Percentiles rank a stretch among this genome's conserved stretches.
These are phyloP conservation scores for Phlegmacium glaucopus DNA, from an alignment of 768 basidiomycete genomes.

Conservation along the genomic window DNA sequence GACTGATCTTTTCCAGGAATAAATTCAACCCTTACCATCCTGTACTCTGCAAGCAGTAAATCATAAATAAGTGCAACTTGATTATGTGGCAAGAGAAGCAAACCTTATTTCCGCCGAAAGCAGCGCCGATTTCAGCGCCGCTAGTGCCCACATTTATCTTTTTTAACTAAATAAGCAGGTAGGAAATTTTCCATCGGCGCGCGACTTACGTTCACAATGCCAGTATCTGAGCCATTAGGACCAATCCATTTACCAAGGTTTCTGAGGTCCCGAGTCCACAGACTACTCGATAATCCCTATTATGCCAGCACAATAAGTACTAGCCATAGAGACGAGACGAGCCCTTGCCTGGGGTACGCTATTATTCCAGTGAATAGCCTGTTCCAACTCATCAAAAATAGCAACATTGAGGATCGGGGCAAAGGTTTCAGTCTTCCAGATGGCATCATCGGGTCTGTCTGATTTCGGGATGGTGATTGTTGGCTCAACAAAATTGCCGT, in stretches of 20 bases:
- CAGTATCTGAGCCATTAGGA: conserved; percentile 83
- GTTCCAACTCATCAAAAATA: conserved; percentile 80
- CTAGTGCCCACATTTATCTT: conserved; percentile 60
- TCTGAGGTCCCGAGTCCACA: conserved; percentile 86
- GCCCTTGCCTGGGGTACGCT: conserved; percentile 67
- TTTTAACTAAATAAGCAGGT: too few relatives aligned
- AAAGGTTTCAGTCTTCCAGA: conserved; percentile 83
- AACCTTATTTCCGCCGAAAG: conserved; percentile 94
- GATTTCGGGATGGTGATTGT: conserved; percentile 73
- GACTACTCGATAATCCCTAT: conserved; percentile 82
- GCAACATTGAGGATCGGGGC: conserved; percentile 87
- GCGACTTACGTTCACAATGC: conserved; percentile 81
- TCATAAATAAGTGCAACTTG: conserved; percentile 3
- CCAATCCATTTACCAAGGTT: conserved; percentile 92
- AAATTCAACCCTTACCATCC: conserved; percentile 60
- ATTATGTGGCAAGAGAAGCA: conserved; percentile 19
- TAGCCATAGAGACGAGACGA: conserved; percentile 8
- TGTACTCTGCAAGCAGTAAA: conserved; percentile 53
- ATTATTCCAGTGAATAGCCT: conserved; percentile 91
- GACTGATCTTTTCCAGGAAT: conserved; percentile 7
- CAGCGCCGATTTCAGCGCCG: conserved; percentile 67
- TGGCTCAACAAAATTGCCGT: conserved; percentile 89
- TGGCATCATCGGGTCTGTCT: conserved; percentile 44
- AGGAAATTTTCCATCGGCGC: too few relatives aligned
- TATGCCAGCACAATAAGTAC: conserved; percentile 2